These are phyloP conservation scores for Teunomyces funiuensis DNA, from an alignment of 805 yeast genomes.

Conservation along the genomic window DNA sequence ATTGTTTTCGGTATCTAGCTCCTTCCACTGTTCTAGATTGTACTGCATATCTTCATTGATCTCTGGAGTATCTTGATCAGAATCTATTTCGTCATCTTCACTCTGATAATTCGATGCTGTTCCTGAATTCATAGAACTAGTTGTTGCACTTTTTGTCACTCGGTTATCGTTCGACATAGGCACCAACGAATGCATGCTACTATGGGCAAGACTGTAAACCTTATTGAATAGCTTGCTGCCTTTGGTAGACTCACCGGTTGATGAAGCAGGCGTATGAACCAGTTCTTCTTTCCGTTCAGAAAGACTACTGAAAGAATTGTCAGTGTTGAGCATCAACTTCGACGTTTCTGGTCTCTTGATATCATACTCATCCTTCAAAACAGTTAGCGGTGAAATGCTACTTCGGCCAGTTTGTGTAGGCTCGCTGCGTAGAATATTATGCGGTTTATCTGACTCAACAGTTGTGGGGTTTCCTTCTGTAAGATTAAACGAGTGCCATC, in stretches of 20 bases:
- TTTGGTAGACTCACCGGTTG: background rate
- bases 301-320: constrained; percentile 18
- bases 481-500: constrained; percentile 13
- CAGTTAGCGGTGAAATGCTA: constrained; percentile 29
- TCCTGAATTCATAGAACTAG: constrained; percentile 3
- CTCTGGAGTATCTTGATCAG: background rate
- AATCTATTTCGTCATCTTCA: constrained; percentile 16
- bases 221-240: constrained; percentile 6
- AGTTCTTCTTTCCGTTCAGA: background rate
- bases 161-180: constrained; percentile 9
- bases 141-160: background rate
- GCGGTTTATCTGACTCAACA: background rate
- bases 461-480: background rate
- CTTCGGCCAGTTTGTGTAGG: background rate
- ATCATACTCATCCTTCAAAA: constrained; percentile 26
- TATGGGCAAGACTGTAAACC: constrained; percentile 15
- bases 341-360: constrained; percentile 18
- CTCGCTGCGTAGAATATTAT: background rate
- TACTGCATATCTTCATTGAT: constrained; percentile 5
- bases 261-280: background rate
- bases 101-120: constrained; percentile 19
- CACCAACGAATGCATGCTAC: constrained; percentile 16
- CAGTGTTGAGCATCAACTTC: constrained; percentile 14
- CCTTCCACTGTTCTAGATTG: constrained; percentile 6
- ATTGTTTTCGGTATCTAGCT: background rate